Base-by-base conservation (phyloP, 805 yeast species). In the Diddensiella caesifluorescens region DNA sequence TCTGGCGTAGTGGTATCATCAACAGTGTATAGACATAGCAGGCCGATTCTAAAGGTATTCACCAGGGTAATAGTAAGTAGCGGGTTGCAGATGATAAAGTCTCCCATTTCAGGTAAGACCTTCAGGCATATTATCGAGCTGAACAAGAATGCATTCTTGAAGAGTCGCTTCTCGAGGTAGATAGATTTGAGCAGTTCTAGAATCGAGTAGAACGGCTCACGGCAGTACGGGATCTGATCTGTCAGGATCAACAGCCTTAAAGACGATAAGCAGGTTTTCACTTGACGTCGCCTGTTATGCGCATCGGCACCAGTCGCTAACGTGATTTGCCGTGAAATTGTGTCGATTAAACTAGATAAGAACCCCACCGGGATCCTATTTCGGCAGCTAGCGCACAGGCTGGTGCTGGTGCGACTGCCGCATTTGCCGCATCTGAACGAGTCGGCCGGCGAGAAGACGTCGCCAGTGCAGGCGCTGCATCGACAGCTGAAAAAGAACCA, bases 401-500 rank as follows among this genome's bases (percentile, higher is more conserved):
- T 29, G 9, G 16, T 13, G 16, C 16, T 6, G 12, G 32, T 13
- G 19, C 12, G 15, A 7, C 15, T 29, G 15, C 32, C 32, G 16
- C 32, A 29, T 29, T 19, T 29, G 19, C 19, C 7, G 15, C 32
- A 29, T 13, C 15, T 13, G 15, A 29, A 29, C 15, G 6, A 19
- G 16, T 29, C 32, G 6, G 15, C 32, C 15, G 16, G 16, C 6
- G 32, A 13, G 19, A 7, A 7, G 12, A 19, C 16, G 7, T 13
- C 32, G 9, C 15, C 15, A 13, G 19, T n/a, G n/a, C 35, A 32
- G 28, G 23, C 7, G 6, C 18, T 10, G 18, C 38, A 34, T n/a
- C 23, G 38, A 22, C 38, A 34, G 28, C 23, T 10, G 16, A 34
- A 34, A 20, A 34, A 34, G 28, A 22, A 34, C 20, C 23, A 10